Base-by-base conservation (phyloP, 345 rosid genomes). In the Brassica carinata region DNA sequence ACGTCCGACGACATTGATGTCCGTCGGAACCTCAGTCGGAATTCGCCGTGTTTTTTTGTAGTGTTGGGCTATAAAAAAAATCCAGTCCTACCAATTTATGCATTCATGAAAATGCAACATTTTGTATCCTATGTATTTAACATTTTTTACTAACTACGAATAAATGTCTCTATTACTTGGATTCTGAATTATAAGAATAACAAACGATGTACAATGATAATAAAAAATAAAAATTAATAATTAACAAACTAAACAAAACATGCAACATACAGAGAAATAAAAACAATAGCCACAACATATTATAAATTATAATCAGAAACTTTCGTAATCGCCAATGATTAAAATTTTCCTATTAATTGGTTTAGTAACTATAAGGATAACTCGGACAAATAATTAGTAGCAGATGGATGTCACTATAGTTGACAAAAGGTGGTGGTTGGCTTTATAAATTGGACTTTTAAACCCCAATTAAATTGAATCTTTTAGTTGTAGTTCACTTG, bases 351-450 rank as follows among this genome's bases (percentile, higher is more conserved):
- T 62, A 4, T 23, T 26, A 4, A 27, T 31, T 6, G 26, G 45
- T 36, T 17, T 40, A 40, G 27, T 38, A 18, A 67, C 11, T 8
- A 0, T 5, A 17, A 67, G 13, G 51, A 67, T 1, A 19, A 65
- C 10, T 66, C 4, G 8, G 51, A 8, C 26, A 8, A 8, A 38
- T 40, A 67, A 40, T 67, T 40, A 19, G 59, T 43, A 40, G 33
- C 57, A 23, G 8, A 33, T 55, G 17, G 18, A 57, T 76, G 79
- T 76, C 68, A 4, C 17, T 69, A 55, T 76, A 58, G 69, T 17
- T 68, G 45, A 58, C 57, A 75, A 67, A 58, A 18, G 45, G 74
- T 27, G 68, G 74, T 77, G 7, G 68, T 77, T 77, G 70, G 64
- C 64, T 77, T 62, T 30, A 62, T 18, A 70, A 19, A 77, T 69